Base-by-base conservation (phyloP, 768 basidiomycete genomes). In the Symmetrospora coprosmae region DNA sequence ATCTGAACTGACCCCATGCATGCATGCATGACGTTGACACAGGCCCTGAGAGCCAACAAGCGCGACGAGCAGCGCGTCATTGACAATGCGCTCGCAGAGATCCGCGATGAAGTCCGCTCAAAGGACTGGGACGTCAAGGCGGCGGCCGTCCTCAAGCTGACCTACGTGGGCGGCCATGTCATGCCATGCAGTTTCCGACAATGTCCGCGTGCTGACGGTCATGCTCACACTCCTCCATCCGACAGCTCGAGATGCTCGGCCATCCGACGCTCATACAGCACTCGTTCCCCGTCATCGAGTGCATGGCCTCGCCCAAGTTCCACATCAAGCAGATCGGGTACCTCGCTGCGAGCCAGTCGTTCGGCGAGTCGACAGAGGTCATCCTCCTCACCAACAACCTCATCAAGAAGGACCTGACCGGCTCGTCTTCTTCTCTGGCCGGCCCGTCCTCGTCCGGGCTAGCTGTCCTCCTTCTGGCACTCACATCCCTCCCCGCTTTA, bases 111-210 rank as follows among this genome's bases (percentile, higher is more conserved):
- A 75, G 82, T 97, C 70, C 85, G 82, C 75, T 81, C 80, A 69
- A 87, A 87, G 67, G 94, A 97, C 70, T 92, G 96, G 87, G 88
- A 87, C 66, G 78, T 97, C 66, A 99, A 99, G 74, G 89, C 90
- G 0, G 90, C 79, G 14, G 94, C 92, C 0, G 82, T 96, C 31
- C 77, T 97, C 72, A 99, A 99, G 74, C 81, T 97, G 62, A 88
- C 87, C 67, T 99, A 96, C 74, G 92, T 94, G 74, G 72, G 89
- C 82, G 60, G 11, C 3, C 17, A 16, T 41, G n/a, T 21, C 17
- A 21, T n/a, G n/a, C 31, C 7, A 25, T 23, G 31, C n/a, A n/a
- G n/a, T n/a, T n/a, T n/a, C n/a, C n/a, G n/a, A n/a, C n/a, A 7
- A 27, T 39, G 34, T 50, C 46, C 14, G 34, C 50, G 2, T 19